A percentile compares a stretch with the other conserved stretches of the same genome.
Evolutionary conservation across 371 early-diverging fungal species (phyloP).

Genomic region (Catenaria anguillulae): DNA sequence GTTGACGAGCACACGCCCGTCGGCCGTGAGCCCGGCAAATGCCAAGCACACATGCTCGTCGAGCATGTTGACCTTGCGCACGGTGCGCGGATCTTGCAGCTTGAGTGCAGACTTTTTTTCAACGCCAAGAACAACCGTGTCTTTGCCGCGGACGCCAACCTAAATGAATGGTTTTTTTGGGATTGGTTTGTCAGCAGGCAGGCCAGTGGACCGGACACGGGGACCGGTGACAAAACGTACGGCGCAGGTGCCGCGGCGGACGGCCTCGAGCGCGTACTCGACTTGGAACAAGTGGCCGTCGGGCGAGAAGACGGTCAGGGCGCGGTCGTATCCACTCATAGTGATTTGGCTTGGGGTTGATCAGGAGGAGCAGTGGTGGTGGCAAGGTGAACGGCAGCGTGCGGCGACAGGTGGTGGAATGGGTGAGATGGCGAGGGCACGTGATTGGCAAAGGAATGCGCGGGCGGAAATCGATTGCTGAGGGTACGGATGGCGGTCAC

Average conservation of each 20-base stretch:
- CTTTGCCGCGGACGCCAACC: slow-evolving; percentile 92
- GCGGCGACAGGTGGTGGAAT: no score
- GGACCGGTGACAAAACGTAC: slow-evolving; percentile 46
- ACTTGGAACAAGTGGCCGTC: slow-evolving; percentile 99
- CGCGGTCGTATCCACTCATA: slow-evolving; percentile 60
- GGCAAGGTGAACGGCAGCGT: no score
- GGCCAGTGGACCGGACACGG: not conserved
- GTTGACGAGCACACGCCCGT: slow-evolving; percentile 91
- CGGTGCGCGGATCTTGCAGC: slow-evolving; percentile 92
- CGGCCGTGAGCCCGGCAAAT: slow-evolving; percentile 90
- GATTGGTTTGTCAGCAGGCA: not conserved
- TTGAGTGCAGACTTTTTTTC: slow-evolving; percentile 94
- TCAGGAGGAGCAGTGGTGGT: no score
- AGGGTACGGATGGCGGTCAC: no score
- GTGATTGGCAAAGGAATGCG: no score
- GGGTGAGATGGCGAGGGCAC: no score
- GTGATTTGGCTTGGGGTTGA: no score
- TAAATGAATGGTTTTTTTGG: no score
- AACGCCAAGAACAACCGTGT: slow-evolving; percentile 86
- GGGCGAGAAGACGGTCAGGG: slow-evolving; percentile 98
- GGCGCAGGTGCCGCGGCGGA: slow-evolving; percentile 93
- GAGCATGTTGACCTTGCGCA: slow-evolving; percentile 88
- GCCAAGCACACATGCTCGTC: slow-evolving; percentile 95
- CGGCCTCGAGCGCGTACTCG: slow-evolving; percentile 99
- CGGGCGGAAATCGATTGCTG: no score